These are phyloP conservation scores for Allium sativum DNA, from an alignment of 106 monocot genomes.

Conservation along the genomic window DNA sequence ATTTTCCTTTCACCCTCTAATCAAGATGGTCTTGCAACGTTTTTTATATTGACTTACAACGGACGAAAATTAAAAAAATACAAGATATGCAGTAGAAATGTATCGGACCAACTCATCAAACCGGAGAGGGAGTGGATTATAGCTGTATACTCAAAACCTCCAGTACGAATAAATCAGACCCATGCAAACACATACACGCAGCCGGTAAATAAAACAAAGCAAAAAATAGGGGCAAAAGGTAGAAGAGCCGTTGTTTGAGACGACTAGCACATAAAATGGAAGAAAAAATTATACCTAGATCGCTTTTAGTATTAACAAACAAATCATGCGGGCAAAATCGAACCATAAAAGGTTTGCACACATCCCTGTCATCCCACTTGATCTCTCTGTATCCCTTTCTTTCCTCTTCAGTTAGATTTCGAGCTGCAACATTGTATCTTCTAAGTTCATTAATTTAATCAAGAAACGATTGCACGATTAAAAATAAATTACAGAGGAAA, in stretches of 20 bases:
- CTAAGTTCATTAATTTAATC: background rate
- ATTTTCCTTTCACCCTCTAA: too few species aligned
- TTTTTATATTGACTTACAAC: too few species aligned
- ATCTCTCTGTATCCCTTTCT: conserved; percentile 77
- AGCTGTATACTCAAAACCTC: too few species aligned
- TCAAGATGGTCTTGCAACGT: too few species aligned
- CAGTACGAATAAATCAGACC: too few species aligned
- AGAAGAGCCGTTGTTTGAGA: background rate
- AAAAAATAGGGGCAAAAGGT: background rate
- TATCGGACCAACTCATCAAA: too few species aligned
- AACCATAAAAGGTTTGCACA: conserved; percentile 77
- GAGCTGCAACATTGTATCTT: conserved; percentile 27
- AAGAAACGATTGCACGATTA: background rate
- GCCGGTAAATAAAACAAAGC: too few species aligned
- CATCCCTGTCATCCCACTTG: conserved; percentile 90
- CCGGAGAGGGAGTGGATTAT: too few species aligned
- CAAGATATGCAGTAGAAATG: too few species aligned
- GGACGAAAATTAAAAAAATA: too few species aligned
- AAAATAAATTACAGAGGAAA: background rate
- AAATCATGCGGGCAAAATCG: conserved; percentile 98
- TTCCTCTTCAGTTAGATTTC: conserved; percentile 95
- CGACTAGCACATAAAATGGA: too few species aligned
- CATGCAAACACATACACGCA: too few species aligned
- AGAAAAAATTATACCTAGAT: conserved; percentile 48
- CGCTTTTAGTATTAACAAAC: conserved; percentile 95